These are phyloP conservation scores for Fusarium sacchari DNA, from an alignment of 2,329 filamentous ascomycete species.

Conservation along the genomic window DNA sequence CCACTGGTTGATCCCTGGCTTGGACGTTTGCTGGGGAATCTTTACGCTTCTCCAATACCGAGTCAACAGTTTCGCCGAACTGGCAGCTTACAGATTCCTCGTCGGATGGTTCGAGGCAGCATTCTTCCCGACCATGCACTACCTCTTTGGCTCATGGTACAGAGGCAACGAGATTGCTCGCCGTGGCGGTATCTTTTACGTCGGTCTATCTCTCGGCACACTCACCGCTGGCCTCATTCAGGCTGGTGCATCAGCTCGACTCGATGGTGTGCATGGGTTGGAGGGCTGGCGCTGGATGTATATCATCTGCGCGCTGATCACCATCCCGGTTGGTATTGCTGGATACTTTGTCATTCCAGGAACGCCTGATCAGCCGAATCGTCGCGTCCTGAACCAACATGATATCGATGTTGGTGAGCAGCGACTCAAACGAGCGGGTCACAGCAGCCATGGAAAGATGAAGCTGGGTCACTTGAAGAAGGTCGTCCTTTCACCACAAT, in stretches of 20 bases:
- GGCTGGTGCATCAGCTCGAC: constrained; percentile 52
- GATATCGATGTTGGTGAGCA: constrained; percentile 58
- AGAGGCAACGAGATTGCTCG: constrained; percentile 58
- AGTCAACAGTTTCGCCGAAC: constrained; percentile 58
- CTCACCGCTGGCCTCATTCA: constrained; percentile 63
- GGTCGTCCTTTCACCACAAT: constrained; percentile 55
- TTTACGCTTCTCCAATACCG: constrained; percentile 67
- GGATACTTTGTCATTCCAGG: constrained; percentile 64
- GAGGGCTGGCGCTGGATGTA: constrained; percentile 68
- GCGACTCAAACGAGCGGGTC: constrained; percentile 57
- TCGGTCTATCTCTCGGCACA: constrained; percentile 61
- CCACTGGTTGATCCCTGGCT: constrained; percentile 60
- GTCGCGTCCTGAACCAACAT: constrained; percentile 54
- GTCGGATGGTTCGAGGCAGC: constrained; percentile 63
- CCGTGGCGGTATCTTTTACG: constrained; percentile 61
- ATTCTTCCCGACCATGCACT: constrained; percentile 55
- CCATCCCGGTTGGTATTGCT: constrained; percentile 62
- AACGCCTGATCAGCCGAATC: constrained; percentile 57
- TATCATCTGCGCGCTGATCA: constrained; percentile 63
- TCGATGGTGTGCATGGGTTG: constrained; percentile 57
- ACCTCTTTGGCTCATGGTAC: constrained; percentile 57
- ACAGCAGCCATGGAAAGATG: constrained; percentile 52
- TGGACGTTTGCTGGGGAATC: constrained; percentile 65
- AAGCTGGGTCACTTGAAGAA: constrained; percentile 43
- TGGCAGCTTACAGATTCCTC: constrained; percentile 64